phyloP scores from a whole-genome alignment of 768 basidiomycete genomes.

The Sarcodon aspratus region DNA sequence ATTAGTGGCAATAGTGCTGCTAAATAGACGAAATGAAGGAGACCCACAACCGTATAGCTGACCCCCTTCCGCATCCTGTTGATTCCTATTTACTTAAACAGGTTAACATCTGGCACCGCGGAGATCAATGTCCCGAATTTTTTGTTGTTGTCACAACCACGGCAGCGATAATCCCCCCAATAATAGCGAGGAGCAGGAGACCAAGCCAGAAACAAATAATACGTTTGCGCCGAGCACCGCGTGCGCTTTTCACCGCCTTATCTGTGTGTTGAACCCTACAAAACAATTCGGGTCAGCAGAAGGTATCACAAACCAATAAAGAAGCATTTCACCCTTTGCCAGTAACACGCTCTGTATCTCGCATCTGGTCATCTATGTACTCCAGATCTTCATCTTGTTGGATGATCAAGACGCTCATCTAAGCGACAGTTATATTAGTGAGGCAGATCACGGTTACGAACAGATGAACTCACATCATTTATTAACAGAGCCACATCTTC shows the following conservation, averaged over 20 bases:
- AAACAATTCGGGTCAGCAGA: neutral
- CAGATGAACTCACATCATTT: constrained; percentile 45
- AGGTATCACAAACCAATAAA: neutral
- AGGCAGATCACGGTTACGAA: constrained; percentile 1
- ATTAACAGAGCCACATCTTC: constrained; percentile 86
- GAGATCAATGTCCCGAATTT: constrained; percentile 5
- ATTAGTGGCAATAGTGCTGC: too few species aligned
- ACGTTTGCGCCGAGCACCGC: constrained; percentile 65
- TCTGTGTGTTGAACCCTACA: constrained; percentile 49
- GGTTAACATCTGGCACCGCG: neutral
- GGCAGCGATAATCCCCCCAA: constrained; percentile 50
- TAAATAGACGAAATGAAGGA: too few species aligned
- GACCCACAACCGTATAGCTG: too few species aligned
- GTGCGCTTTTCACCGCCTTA: constrained; percentile 56
- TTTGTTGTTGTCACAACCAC: constrained; percentile 8
- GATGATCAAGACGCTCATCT: constrained; percentile 73
- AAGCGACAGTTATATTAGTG: constrained; percentile 1
- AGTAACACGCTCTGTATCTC: constrained; percentile 55
- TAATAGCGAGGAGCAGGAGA: constrained; percentile 40
- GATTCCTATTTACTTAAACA: too few species aligned
- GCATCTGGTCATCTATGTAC: constrained; percentile 50
- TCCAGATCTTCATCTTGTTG: constrained; percentile 73
- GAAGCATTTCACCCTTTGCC: constrained; percentile 42
- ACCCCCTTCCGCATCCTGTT: too few species aligned
- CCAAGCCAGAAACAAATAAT: constrained; percentile 76